Evolutionary conservation across 495 filamentous ascomycete species (phyloP).

Genomic region (Penicillium fimorum): DNA sequence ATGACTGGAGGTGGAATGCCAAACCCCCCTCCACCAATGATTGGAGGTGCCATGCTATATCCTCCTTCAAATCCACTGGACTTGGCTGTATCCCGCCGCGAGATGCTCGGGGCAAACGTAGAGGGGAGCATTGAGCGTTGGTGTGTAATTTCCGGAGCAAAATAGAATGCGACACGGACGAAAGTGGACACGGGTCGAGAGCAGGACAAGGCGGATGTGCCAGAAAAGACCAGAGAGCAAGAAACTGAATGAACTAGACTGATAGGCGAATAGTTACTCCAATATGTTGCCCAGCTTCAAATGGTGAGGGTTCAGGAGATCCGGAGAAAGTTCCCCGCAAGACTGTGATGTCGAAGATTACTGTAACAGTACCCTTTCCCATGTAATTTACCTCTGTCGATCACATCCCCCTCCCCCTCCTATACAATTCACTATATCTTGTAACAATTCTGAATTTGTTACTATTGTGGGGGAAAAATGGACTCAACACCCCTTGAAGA

Average conservation of each 20-base stretch:
- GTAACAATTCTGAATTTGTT: background rate
- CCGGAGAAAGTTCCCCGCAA: slow-evolving; percentile 23
- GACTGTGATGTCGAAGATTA: slow-evolving; percentile 3
- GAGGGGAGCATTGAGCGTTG: slow-evolving; percentile 36
- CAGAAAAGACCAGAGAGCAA: slow-evolving; percentile 1
- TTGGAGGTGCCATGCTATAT: slow-evolving; percentile 27
- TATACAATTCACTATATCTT: background rate
- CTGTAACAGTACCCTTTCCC: background rate
- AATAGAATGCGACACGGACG: slow-evolving; percentile 6
- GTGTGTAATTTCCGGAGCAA: slow-evolving; percentile 1
- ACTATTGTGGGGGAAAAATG: slow-evolving; percentile 8
- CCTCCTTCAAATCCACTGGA: slow-evolving; percentile 34
- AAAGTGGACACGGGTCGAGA: slow-evolving; percentile 8
- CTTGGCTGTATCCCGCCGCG: slow-evolving; percentile 42
- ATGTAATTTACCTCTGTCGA: slow-evolving; percentile 8
- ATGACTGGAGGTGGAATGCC: slow-evolving; percentile 30
- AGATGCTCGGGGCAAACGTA: slow-evolving; percentile 34
- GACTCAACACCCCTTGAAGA: slow-evolving; percentile 28
- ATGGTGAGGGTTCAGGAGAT: slow-evolving; percentile 11
- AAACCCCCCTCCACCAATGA: too few species aligned
- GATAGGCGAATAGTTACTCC: background rate
- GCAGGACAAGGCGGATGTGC: slow-evolving; percentile 3
- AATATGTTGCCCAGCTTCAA: background rate
- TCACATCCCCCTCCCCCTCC: slow-evolving; percentile 8
- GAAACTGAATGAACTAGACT: background rate